Base-by-base conservation (phyloP, 164 flowering plant genomes). In the Protea cynaroides region DNA sequence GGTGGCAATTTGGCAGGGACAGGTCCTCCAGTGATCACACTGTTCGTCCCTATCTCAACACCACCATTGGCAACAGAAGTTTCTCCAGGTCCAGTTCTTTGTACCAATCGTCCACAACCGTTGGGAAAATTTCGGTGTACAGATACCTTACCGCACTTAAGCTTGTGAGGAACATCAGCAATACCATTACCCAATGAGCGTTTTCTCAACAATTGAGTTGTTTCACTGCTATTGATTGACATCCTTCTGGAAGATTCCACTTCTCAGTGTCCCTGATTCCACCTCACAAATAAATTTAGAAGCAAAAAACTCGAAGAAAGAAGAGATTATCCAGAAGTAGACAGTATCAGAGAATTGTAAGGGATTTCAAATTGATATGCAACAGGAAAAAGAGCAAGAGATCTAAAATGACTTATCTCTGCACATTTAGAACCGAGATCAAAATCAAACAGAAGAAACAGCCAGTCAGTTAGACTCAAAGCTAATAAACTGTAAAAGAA, bases 71-170 rank as follows among this genome's bases (percentile, higher is more conserved):
- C 25, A 29, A 37, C 65, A 6, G 29, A 38, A 54, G 50, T 21
- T 51, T 61, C 72, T 5, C 13, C 22, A 4, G 53, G 49, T 29
- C 21, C 55, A 24, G 56, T 50, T 29, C 7, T 25, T 22, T 64
- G 50, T 17, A 74, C 77, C 40, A 43, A 50, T 13, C 57, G 73
- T 56, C 87, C 84, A 78, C 86, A 85, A 13, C 79, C 79, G 2
- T 67, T 62, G 0, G 90, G 90, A 29, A 78, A 83, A 70, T 83
- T 81, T 43, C 90, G 81, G 36, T 68, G 53, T 19, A 82, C 86
- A 61, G 84, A 82, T 40, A 85, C 78, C 64, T 62, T 81, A 24
- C 85, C 79, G 56, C 79, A 59, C 76, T 82, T 86, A 56, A 54
- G 79, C 71, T 76, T 83, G 19, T 64, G 70, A 11, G 59, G 24